Percentiles rank a stretch among this genome's conserved stretches.
Evolutionary conservation across 1,139 yeast species (phyloP).

Genomic region (Saccharomycopsis hybrid): DNA sequence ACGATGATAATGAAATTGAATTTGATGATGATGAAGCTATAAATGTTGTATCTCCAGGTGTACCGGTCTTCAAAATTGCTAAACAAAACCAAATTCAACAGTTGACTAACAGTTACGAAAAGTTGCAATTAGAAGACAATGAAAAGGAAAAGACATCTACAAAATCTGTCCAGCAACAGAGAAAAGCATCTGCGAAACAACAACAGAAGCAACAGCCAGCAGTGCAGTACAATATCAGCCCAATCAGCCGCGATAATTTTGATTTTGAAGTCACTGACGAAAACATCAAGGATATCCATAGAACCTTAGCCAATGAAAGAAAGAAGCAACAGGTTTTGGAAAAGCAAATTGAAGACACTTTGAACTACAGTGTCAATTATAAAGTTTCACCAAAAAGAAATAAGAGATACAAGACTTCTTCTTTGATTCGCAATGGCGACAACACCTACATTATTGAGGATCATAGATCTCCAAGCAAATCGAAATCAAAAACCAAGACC

Average conservation of each 20-base stretch:
- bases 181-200: neutral
- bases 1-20: conserved; percentile 7
- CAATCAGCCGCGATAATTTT: conserved; percentile 9
- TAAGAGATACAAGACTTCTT: conserved; percentile 20
- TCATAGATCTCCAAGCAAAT: neutral
- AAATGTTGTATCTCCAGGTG: conserved; percentile 21
- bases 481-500: conserved; percentile 1
- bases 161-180: no score
- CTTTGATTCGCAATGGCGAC: conserved; percentile 6
- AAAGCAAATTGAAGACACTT: conserved; percentile 7
- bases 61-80: conserved; percentile 14
- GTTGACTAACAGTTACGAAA: conserved; percentile 17
- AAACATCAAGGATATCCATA: neutral
- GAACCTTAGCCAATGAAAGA: conserved; percentile 1
- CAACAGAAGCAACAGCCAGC: neutral
- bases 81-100: conserved; percentile 9
- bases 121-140: conserved; percentile 9
- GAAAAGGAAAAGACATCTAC: neutral
- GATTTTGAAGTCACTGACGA: conserved; percentile 13
- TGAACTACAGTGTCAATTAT: conserved; percentile 15
- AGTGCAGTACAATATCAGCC: neutral
- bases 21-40: conserved; percentile 19
- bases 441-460: conserved; percentile 8
- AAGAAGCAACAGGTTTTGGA: conserved; percentile 10
- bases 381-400: conserved; percentile 19